Evolutionary conservation across 1,284 basidiomycete species (phyloP), one percentile per base, ranked within the genome.

Genomic region (Cystodermella granulosa): DNA sequence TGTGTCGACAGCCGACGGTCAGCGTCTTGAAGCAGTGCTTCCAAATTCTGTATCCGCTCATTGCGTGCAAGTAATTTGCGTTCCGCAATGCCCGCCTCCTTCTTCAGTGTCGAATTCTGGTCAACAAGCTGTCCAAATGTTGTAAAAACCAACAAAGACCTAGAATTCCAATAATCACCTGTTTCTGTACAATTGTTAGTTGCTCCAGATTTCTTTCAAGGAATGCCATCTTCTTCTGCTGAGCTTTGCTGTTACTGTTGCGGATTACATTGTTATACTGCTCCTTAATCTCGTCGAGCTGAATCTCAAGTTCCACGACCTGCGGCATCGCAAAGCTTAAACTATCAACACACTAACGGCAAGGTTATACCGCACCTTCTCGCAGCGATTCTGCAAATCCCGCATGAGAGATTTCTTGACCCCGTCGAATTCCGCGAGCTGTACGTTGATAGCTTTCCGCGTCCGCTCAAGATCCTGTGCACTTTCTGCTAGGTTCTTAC

Each of bases 201-300:
- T 97, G 92, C 64, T 98, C 95, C 45, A 99, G 74, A 65, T 98
- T 98, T 52, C 95, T 87, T 64, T 98, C 95, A 48, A 99, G 70
- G 79, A 98, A 95, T 23, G 91, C 91, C 89, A 98, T 96, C 80
- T 98, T 98, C 81, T 95, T 94, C 73, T 97, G 93, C 63, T 98
- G 96, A 4, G 94, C 89, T 67, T 96, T 93, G 67, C 89, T 91
- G 67, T 98, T 97, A 72, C 93, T 95, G 62, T 94, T 95, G 52
- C 93, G 85, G 55, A 98, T 91, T 45, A 99, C 91, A 59, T 96
- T 95, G 74, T 94, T 95, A 73, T 98, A 99, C 66, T 98, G 94
- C 70, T 99, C 96, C 66, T 92, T 91, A 67, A 96, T 91, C 66
- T 98, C 96, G 63, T 99, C 96, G 34, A 99, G 75, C 65, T 98